Base-by-base conservation (phyloP, 164 flowering plant species). In the Aristolochia fimbriata region DNA sequence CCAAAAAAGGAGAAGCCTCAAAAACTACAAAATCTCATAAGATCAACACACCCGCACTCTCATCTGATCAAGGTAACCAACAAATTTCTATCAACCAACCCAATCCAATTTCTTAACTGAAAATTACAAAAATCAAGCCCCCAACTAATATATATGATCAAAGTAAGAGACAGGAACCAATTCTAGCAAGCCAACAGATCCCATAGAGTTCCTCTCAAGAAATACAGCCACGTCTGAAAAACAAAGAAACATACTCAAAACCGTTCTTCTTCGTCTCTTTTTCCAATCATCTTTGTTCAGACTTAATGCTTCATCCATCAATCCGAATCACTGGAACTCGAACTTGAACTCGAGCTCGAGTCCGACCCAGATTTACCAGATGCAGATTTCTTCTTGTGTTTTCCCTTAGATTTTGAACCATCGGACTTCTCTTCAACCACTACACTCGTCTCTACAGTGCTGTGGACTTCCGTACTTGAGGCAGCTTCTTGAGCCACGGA, bases 271-370 rank as follows among this genome's bases (percentile, higher is more conserved):
- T 27, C 12, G 43, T 37, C 43, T 37, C 11, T 55, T 21, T 55
- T 55, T 23, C 48, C 31, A 7, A 14, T 55, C 5, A 27, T 31
- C 58, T 55, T 30, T 19, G 19, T 30, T 55, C 21, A 15, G n/a
- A 31, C 9, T 17, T 47, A 27, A 23, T 20, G 20, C 6, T 20
- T 19, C 20, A 27, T 15, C 45, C 45, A 21, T 62, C 51, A 62
- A 21, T 62, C 41, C 16, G 65, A 62, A 45, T 37, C 37, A 6
- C 57, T 52, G 23, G 57, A 62, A 31, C 56, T 61, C 11, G 56
- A 61, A 49, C 56, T 50, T 24, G 56, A 61, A 47, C 75, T 75
- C 0, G 79, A 70, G 27, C 73, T 65, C 0, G 75, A 77, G 23
- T 73, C 43, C 8, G 43, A 37, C 11, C 9, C 70, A 13, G 67